Evolutionary conservation across 2,329 filamentous ascomycete genomes (phyloP).

Genomic region (Nothophaeocryptopus gaeumannii): DNA sequence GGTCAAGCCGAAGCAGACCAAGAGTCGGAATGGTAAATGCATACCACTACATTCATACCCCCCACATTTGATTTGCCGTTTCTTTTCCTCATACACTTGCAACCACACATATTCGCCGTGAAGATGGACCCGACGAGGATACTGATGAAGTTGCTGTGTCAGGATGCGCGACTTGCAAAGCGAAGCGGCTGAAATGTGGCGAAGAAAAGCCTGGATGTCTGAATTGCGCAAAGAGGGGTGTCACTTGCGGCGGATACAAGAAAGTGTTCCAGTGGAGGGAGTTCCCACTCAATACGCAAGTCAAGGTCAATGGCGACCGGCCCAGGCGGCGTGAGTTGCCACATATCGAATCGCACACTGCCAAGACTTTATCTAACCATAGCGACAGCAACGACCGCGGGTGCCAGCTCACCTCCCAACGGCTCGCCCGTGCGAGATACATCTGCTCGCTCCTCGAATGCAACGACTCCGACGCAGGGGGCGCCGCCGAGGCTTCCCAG

Average conservation of each 20-base stretch:
- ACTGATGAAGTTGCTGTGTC: conserved; percentile 24
- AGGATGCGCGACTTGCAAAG: conserved; percentile 73
- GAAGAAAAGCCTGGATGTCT: conserved; percentile 57
- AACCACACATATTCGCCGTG: neutral
- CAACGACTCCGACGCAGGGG: too few species aligned
- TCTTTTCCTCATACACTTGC: neutral
- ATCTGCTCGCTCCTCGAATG: too few species aligned
- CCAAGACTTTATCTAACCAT: too few species aligned
- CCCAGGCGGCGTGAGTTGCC: conserved; percentile 10
- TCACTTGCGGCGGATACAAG: conserved; percentile 68
- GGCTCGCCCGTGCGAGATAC: too few species aligned
- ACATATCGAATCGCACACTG: too few species aligned
- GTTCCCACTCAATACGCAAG: conserved; percentile 60
- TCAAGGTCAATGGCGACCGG: conserved; percentile 46
- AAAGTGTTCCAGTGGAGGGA: conserved; percentile 74
- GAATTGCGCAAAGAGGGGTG: conserved; percentile 54
- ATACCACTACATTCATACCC: neutral
- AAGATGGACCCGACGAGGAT: conserved; percentile 7
- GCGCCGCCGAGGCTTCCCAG: too few species aligned
- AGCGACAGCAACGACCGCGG: too few species aligned
- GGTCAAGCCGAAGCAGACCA: conserved; percentile 67
- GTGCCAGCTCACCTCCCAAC: too few species aligned
- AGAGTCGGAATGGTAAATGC: conserved; percentile 69
- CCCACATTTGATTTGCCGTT: neutral
- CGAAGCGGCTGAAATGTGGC: conserved; percentile 70